Evolutionary conservation across 2,329 filamentous ascomycete species (phyloP).

Genomic region (Rutstroemia sp.): DNA sequence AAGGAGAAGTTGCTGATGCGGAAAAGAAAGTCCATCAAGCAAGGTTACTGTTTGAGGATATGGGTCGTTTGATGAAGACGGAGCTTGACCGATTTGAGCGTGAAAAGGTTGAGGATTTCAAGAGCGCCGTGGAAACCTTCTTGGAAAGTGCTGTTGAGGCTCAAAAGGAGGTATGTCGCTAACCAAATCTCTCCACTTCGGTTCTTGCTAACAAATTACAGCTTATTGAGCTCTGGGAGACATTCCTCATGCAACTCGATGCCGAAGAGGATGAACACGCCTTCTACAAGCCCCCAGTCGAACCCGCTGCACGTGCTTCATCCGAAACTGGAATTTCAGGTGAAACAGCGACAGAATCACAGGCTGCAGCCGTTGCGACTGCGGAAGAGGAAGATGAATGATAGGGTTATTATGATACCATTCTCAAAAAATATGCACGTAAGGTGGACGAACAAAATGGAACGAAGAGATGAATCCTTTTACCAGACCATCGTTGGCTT

Average conservation of each 20-base stretch:
- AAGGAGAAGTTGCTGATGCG: slow-evolving; percentile 88
- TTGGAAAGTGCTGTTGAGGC: slow-evolving; percentile 94
- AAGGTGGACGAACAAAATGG: background rate
- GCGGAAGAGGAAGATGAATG: slow-evolving; percentile 23
- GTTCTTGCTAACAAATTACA: slow-evolving; percentile 24
- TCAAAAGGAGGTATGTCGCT: slow-evolving; percentile 79
- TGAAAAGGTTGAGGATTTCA: slow-evolving; percentile 99
- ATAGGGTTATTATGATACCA: slow-evolving; percentile 1
- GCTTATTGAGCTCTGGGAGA: slow-evolving; percentile 90
- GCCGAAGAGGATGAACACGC: slow-evolving; percentile 77
- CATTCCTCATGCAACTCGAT: slow-evolving; percentile 92
- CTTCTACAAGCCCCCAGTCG: slow-evolving; percentile 58
- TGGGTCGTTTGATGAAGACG: slow-evolving; percentile 84
- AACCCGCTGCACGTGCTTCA: slow-evolving; percentile 42
- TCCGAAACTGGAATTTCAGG: slow-evolving; percentile 33
- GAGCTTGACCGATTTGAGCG: slow-evolving; percentile 92
- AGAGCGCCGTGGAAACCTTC: slow-evolving; percentile 95
- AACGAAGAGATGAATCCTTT: slow-evolving; percentile 3
- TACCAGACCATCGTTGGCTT: background rate
- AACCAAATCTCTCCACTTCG: background rate
- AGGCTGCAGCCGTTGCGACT: slow-evolving; percentile 14
- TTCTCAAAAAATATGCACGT: slow-evolving; percentile 6
- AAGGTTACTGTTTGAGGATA: slow-evolving; percentile 87
- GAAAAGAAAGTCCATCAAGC: slow-evolving; percentile 91
- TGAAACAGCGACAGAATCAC: slow-evolving; percentile 19